Base-by-base conservation (phyloP, 164 flowering plant species). In the Tetracentron sinense region DNA sequence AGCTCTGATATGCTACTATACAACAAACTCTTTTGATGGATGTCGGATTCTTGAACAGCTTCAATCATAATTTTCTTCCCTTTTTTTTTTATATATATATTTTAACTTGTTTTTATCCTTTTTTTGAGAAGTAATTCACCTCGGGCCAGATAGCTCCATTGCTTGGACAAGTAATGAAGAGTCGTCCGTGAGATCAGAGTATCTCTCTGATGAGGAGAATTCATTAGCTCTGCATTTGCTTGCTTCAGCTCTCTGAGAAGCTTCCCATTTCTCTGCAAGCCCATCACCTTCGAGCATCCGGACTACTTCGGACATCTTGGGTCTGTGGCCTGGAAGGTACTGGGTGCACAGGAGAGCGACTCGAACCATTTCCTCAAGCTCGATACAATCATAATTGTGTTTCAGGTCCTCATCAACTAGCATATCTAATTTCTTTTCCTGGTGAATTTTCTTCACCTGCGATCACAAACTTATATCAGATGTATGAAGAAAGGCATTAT, bases 251-350 rank as follows among this genome's bases (percentile, higher is more conserved):
- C 69, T 79, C 52, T 79, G 88, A n/a, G n/a, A n/a, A n/a, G n/a
- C n/a, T n/a, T n/a, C n/a, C n/a, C n/a, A n/a, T n/a, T n/a, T n/a
- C n/a, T n/a, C n/a, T n/a, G n/a, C n/a, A n/a, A n/a, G n/a, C n/a
- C n/a, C n/a, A n/a, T n/a, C n/a, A n/a, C n/a, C n/a, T n/a, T n/a
- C n/a, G n/a, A n/a, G n/a, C n/a, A n/a, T n/a, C n/a, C n/a, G n/a
- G n/a, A n/a, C n/a, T 29, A 85, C 94, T 69, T 87, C 88, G 0
- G 94, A 87, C 94, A 85, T 87, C 74, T 82, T 85, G 0, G 93
- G 90, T 50, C 94, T 78, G 46, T 81, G 84, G 38, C 72, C 78
- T 16, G 94, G 94, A 64, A 82, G n/a, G n/a, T n/a, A n/a, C n/a
- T n/a, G n/a, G n/a, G n/a, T n/a, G n/a, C n/a, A n/a, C n/a, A n/a